Evolutionary conservation across 2,329 filamentous ascomycete genomes (phyloP), one percentile per base, ranked within the genome.

Genomic region (Ascocoryne sarcoides): DNA sequence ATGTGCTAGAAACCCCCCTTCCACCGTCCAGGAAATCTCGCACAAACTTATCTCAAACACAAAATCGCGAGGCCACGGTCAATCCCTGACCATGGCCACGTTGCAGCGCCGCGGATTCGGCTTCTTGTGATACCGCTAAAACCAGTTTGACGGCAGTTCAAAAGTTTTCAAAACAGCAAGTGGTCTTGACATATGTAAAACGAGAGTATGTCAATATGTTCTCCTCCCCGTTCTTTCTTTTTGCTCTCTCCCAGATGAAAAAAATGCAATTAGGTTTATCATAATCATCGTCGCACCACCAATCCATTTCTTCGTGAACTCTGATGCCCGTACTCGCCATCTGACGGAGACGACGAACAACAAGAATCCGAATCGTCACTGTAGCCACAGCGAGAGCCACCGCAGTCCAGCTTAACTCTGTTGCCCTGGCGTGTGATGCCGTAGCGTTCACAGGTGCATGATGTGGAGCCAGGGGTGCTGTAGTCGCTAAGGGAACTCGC

Each of bases 381-480:
- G 67, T 84, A 92, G 58, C 86, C 85, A 67, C 90, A 95, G 62
- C 86, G 82, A 47, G 79, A 71, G 54, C 90, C 90, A 55, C 88
- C 88, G 60, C 90, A 96, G 76, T 95, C 89, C 63, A 95, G 79
- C 76, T 90, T 92, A 75, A 96, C 84, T 58, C 89, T 82, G 65
- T 93, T 84, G 60, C 89, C 88, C 64, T 82, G 81, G 67, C 88
- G 84, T 50, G 89, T 95, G 71, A 96, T 94, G 56, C 89, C 90
- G 70, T 92, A 95, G 68, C 89, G 85, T 65, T 95, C 87, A 69
- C 90, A 96, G 50, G 82, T 88, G 78, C 92, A 96, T 66, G 78
- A 79, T 58, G 83, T 84, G 38, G 83, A 87, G 65, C 73, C 73
- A 48, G 83, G 83, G 47, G 80, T 84, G 71, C 85, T 87, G 64